Evolutionary conservation across 2,329 filamentous ascomycete species (phyloP).

Genomic region (Xylariaceae sp.): DNA sequence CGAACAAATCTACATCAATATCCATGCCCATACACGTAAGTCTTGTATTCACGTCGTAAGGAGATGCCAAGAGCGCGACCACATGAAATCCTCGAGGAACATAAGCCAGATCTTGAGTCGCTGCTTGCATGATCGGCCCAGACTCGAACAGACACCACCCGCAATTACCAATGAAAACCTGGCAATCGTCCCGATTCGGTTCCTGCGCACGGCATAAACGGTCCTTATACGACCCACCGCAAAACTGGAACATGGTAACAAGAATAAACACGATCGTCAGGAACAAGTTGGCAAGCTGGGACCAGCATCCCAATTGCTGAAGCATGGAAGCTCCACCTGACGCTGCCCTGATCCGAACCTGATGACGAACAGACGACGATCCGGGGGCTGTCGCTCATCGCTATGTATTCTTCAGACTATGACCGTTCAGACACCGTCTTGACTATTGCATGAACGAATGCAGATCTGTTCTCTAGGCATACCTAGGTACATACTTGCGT

Average conservation of each 20-base stretch:
- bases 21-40: too few species aligned
- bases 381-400: too few species aligned
- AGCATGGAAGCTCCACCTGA: neutral
- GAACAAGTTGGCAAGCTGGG: neutral
- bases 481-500: too few species aligned
- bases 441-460: too few species aligned
- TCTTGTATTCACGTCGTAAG: neutral
- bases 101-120: too few species aligned
- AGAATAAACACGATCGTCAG: constrained; percentile 1
- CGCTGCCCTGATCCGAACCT: neutral
- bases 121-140: neutral
- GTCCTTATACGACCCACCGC: neutral
- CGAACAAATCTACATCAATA: neutral
- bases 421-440: too few species aligned
- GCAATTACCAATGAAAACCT: constrained; percentile 11
- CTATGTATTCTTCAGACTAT: too few species aligned
- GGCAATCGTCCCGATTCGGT: constrained; percentile 12
- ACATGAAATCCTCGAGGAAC: too few species aligned
- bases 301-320: neutral
- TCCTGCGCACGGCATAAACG: constrained; percentile 6
- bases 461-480: too few species aligned
- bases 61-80: neutral
- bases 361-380: too few species aligned
- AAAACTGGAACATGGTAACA: neutral
- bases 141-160: too few species aligned